Conservation (phyloP, 768 basidiomycete species). For the Boletus rubropictus region DNA sequence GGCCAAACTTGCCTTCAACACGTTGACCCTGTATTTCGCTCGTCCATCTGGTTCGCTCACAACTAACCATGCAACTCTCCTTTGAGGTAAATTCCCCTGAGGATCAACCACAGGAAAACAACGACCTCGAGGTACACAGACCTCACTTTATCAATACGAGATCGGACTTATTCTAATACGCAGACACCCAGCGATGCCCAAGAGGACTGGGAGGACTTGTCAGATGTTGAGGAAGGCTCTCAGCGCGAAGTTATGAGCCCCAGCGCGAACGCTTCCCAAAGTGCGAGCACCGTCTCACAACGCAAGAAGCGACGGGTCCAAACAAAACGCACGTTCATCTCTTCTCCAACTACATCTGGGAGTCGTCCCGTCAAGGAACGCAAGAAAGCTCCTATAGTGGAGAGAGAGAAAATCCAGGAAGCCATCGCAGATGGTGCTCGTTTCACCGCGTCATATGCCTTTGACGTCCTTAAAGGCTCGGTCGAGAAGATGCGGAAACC, state of each 20-base stretch:
- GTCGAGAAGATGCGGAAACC: conserved; percentile 50
- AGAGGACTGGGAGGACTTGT: conserved; percentile 35
- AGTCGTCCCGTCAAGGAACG: conserved; percentile 17
- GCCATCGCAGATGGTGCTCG: conserved; percentile 20
- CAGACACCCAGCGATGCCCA: conserved; percentile 4
- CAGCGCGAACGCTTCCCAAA: conserved; percentile 4
- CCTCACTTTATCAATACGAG: neutral
- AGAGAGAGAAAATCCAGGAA: conserved; percentile 22
- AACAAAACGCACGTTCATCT: conserved; percentile 18
- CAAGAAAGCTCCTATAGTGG: conserved; percentile 27
- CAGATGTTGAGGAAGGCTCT: conserved; percentile 14
- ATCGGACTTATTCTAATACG: neutral
- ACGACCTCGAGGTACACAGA: conserved; percentile 7
- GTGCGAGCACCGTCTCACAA: conserved; percentile 14
- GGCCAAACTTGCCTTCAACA: neutral
- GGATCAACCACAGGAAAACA: neutral
- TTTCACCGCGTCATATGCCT: conserved; percentile 35
- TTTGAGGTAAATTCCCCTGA: neutral
- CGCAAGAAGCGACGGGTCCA: conserved; percentile 28
- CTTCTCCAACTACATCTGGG: conserved; percentile 20
- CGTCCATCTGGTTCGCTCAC: no score
- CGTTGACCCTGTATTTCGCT: neutral
- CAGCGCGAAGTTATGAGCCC: conserved; percentile 5
- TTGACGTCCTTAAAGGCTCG: conserved; percentile 45
- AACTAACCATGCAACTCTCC: conserved; percentile 15